A percentile compares a stretch with the other conserved stretches of the same genome.
Conservation (phyloP, 495 filamentous ascomycete species). For the Chaetomium tenue region DNA sequence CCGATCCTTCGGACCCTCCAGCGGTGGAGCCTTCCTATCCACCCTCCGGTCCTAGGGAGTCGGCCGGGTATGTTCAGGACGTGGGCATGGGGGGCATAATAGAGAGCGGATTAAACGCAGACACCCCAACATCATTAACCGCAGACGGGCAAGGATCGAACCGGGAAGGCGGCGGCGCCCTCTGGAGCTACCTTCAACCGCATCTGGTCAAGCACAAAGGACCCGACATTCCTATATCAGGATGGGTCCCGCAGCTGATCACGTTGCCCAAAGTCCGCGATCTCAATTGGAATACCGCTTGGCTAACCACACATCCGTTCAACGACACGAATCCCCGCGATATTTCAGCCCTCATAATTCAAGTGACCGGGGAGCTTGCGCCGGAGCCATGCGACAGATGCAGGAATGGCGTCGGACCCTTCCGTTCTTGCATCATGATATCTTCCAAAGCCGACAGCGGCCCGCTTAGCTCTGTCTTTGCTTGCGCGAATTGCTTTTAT, state of each 20-base stretch:
- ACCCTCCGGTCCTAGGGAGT: not conserved
- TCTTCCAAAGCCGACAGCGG: conserved; percentile 18
- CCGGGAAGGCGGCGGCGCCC: not conserved
- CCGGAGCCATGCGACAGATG: conserved; percentile 30
- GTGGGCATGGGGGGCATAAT: not conserved
- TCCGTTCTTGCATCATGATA: conserved; percentile 35
- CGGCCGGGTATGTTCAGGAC: not conserved
- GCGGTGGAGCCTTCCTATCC: not conserved
- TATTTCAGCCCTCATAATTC: conserved; percentile 35
- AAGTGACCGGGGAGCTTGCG: conserved; percentile 33
- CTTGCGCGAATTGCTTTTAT: conserved; percentile 41
- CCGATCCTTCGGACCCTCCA: not conserved
- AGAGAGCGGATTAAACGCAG: not conserved
- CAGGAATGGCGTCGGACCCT: conserved; percentile 31
- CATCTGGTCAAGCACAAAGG: conserved; percentile 27
- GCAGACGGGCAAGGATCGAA: not conserved
- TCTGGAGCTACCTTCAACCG: conserved; percentile 29
- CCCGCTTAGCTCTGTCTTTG: conserved; percentile 18
- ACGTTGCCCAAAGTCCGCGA: conserved; percentile 29
- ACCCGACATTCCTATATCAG: conserved; percentile 9
- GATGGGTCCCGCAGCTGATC: conserved; percentile 24
- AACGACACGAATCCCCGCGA: conserved; percentile 30
- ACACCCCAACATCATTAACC: not conserved
- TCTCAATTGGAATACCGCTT: conserved; percentile 26
- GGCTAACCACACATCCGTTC: conserved; percentile 23